These are phyloP conservation scores for Geotrichum australiense DNA, from an alignment of 1,139 yeast genomes.

Conservation along the genomic window DNA sequence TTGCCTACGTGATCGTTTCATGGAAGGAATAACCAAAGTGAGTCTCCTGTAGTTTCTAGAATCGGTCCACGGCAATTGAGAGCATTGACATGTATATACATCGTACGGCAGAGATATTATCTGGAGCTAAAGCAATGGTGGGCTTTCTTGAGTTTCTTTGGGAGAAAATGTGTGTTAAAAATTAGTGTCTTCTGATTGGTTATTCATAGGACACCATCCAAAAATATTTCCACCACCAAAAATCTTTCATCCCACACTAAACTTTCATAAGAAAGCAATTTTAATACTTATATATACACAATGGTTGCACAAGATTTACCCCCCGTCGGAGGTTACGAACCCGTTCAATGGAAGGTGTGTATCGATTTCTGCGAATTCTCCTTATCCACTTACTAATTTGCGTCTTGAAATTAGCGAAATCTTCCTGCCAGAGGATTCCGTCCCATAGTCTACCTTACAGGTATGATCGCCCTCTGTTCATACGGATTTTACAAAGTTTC, in stretches of 20 bases:
- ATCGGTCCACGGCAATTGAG: too few relatives aligned
- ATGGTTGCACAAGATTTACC: constrained; percentile 64
- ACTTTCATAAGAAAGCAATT: constrained; percentile 1
- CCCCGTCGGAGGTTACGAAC: constrained; percentile 80
- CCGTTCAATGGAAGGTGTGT: constrained; percentile 69
- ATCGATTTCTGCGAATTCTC: background rate
- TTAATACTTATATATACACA: constrained; percentile 15
- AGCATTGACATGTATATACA: too few relatives aligned
- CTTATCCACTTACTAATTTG: background rate
- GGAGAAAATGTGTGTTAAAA: background rate
- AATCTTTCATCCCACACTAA: background rate
- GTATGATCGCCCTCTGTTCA: constrained; percentile 54
- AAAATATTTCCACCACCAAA: constrained; percentile 3
- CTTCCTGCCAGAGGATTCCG: constrained; percentile 81
- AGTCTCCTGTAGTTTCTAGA: too few relatives aligned
- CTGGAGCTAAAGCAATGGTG: too few relatives aligned
- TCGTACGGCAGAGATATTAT: too few relatives aligned
- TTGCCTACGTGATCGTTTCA: too few relatives aligned
- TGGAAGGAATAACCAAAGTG: too few relatives aligned
- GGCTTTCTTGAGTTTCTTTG: too few relatives aligned
- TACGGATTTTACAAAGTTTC: constrained; percentile 67
- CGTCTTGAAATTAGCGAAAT: constrained; percentile 43
- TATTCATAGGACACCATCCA: background rate
- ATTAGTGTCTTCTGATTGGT: constrained; percentile 3
- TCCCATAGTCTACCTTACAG: constrained; percentile 63